A percentile compares a stretch with the other conserved stretches of the same genome.
Evolutionary conservation across 192 early-diverging fungal genomes (phyloP).

Genomic region (Entomortierella chlamydospora): DNA sequence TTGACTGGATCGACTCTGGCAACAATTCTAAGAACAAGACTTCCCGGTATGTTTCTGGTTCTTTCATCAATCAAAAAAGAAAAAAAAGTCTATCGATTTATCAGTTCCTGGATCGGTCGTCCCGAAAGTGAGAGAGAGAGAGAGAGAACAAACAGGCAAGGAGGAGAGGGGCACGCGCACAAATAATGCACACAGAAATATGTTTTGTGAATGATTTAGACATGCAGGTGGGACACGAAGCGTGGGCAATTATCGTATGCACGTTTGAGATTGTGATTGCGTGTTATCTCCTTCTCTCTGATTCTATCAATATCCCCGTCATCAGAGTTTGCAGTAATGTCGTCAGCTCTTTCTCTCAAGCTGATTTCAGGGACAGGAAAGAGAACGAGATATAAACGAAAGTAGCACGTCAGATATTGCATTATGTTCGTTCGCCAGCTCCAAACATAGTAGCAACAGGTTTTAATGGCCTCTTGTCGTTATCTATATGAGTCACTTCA

Average conservation of each 20-base stretch:
- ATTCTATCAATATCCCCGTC: background rate
- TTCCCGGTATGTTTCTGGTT: constrained; percentile 24
- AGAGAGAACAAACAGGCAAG: background rate
- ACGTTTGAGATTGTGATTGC: background rate
- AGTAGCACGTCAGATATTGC: background rate
- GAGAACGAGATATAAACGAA: background rate
- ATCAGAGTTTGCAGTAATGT: background rate
- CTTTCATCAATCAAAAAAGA: background rate
- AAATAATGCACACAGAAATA: background rate
- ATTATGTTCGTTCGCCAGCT: too few relatives aligned
- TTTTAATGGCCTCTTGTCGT: background rate
- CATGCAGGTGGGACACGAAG: constrained; percentile 8
- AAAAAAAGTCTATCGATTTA: background rate
- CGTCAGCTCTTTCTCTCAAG: background rate
- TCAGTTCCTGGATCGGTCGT: background rate
- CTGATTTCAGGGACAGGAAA: constrained; percentile 5
- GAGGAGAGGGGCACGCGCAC: too few relatives aligned
- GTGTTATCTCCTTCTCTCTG: too few relatives aligned
- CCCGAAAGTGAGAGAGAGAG: background rate
- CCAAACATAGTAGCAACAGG: background rate
- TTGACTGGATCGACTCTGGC: constrained; percentile 48
- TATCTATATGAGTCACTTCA: background rate
- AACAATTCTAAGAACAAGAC: constrained; percentile 16
- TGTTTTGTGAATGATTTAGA: background rate
- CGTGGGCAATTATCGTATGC: background rate